Evolutionary conservation across 306 rosid genomes (phyloP), one percentile per base, ranked within the genome.

Genomic region (Biancaea sappan): DNA sequence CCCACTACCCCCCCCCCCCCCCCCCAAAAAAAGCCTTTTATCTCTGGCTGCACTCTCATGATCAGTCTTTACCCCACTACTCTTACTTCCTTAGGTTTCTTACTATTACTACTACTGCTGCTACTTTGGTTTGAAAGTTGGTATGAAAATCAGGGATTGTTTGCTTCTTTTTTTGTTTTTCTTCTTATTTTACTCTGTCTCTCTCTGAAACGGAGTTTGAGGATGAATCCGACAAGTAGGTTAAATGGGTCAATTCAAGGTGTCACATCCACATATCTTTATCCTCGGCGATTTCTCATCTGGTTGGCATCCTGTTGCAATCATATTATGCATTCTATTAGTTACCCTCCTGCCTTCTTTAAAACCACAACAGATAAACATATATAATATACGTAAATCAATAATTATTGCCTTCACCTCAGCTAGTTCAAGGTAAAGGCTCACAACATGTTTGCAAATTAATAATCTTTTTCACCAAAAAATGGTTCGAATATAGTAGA

Each of bases 61-160:
- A n/a, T n/a, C 8, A 67, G 72, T 69, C 81, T 78, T 83, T 69
- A 78, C 74, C 86, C 88, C 82, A 70, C 80, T 77, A 9, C 81
- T 77, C 73, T 63, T 59, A 71, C 79, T 59, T 52, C 57, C 71
- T 31, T 43, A 32, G 38, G 74, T 80, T 66, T 46, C 41, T 80
- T 72, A 72, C 80, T 80, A 60, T 31, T 56, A 51, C 64, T 35
- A 60, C 16, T 37, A 53, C 52, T 79, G 64, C 59, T 62, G 0
- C 61, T 4, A 71, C 59, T 78, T 22, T 67, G 75, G 72, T 78
- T 66, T 69, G 71, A 76, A 72, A 66, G 79, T 72, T 68, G 89
- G 89, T 90, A 90, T 75, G 85, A 88, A 92, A 89, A 89, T 84
- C 91, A 40, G 89, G 93, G 91, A 86, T 69, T 79, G 51, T 54